Base-by-base conservation (phyloP, 176 grass and related monocot genomes). In the Chloris gayana region DNA sequence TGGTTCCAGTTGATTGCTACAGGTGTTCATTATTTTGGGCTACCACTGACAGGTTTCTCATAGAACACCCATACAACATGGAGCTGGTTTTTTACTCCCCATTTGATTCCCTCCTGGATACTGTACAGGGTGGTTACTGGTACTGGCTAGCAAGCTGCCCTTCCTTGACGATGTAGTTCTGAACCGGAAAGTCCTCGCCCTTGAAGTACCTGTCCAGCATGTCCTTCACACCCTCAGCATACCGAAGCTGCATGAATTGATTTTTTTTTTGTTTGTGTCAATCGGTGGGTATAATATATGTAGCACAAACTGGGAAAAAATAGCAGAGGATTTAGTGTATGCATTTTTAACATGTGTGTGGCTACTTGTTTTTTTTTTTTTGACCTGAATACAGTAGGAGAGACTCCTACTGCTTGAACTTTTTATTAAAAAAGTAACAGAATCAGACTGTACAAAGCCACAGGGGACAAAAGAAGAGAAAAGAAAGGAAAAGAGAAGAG, bases 151-250 rank as follows among this genome's bases (percentile, higher is more conserved):
- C 95, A 6, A 98, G 88, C 70, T 91, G 67, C 18, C 92, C 95
- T 83, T 94, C 90, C 85, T 93, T 98, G 11, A 98, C 95, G 54
- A 98, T 98, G 74, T 98, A 98, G 72, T 98, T 85, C 29, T 98
- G 86, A 53, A 22, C 75, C 0, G 90, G 88, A 81, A 98, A 98
- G 62, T 95, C 95, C 61, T 93, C 81, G 14, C 95, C 92, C 66
- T 98, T 98, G 90, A 98, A 98, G 78, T 93, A 93, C 50, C 78
- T 79, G 60, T 95, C 88, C 64, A 98, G 82, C 90, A 93, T 98
- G 72, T 98, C 95, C 67, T 89, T 98, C 4, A 85, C 81, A 34
- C 95, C 95, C 29, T 86, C 92, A 0, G 92, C 92, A 0, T 95
- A 98, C 44, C 95, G 90, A 79, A 98, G 84, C 92, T 95, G 85